Evolutionary conservation across 352 stramenopile species (phyloP), one percentile per base, ranked within the genome.

Genomic region (Phytopythium cucurbitacearum): DNA sequence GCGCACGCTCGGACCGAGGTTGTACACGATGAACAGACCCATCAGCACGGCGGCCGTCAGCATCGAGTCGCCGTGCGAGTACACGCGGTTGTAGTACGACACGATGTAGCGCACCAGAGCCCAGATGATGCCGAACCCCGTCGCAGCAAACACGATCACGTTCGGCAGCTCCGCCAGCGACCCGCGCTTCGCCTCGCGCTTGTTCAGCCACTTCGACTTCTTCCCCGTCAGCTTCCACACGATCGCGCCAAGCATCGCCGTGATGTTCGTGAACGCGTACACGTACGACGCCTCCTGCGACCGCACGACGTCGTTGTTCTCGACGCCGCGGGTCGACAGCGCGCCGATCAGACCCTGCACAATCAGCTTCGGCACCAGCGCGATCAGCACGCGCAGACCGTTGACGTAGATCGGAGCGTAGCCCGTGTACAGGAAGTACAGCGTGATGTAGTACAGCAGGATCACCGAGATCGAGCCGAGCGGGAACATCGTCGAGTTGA

Each of bases 391-490:
- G 41, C 83, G 83, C 51, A 87, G 71, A 16, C 80, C 80, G 35
- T 78, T 80, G 35, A 90, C 68, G 71, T 76, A 94, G 57, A 94
- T 91, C 10, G 83, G 83, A 11, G 83, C 80, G 59, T 91, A 88
- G 32, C 83, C 83, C 15, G 78, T 90, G 76, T 87, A 93, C 52
- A 93, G 57, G 64, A 93, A 93, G 77, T 91, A 94, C 21, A 90
- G 60, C 48, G 83, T 86, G 53, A 91, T 76, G 75, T 91, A 94
- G 77, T 89, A 94, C 62, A 94, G 67, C 45, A 91, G 57, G 35
- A 94, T 81, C 9, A 83, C 75, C 34, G 80, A 64, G 48, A 94
- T 75, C 49, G 83, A 90, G 53, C 79, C 76, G 46, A 94, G 64
- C 34, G 83, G 83, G 63, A 89, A 91, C 55, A 94, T 65, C 15